These are phyloP conservation scores for Chenopodium quinoa DNA, from an alignment of 148 eudicot genomes.

Conservation along the genomic window DNA sequence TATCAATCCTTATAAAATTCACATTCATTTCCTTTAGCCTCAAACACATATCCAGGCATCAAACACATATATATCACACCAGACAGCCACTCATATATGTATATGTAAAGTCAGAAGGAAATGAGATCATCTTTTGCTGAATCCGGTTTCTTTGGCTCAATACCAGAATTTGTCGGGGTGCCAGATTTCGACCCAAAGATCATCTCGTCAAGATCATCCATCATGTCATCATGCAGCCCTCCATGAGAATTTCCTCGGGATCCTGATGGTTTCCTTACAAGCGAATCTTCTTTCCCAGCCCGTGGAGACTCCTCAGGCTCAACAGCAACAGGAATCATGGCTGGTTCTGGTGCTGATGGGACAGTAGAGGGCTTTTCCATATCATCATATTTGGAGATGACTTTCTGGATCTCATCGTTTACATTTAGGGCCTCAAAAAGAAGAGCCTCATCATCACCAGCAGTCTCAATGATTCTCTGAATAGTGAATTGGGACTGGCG, in stretches of 20 bases:
- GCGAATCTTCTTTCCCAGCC: conserved; percentile 61
- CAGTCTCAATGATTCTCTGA: conserved; percentile 75
- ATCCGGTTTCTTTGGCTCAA: conserved; percentile 49
- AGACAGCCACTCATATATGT: conserved; percentile 5
- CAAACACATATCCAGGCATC: conserved; percentile 15
- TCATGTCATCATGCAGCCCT: conserved; percentile 72
- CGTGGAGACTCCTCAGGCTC: conserved; percentile 87
- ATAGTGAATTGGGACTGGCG: conserved; percentile 68
- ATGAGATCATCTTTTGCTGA: conserved; percentile 80
- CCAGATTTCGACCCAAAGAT: conserved; percentile 78
- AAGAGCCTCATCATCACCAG: conserved; percentile 86
- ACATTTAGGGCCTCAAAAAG: conserved; percentile 94
- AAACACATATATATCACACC: conserved; percentile 21
- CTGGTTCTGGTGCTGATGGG: conserved; percentile 66
- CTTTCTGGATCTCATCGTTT: conserved; percentile 90
- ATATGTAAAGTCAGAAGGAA: conserved; percentile 34
- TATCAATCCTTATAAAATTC: not conserved
- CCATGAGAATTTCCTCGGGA: conserved; percentile 44
- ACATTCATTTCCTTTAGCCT: conserved; percentile 14
- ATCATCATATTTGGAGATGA: conserved; percentile 70
- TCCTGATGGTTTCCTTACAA: conserved; percentile 56
- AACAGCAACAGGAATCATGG: conserved; percentile 86
- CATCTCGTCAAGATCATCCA: conserved; percentile 98
- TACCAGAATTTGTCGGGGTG: conserved; percentile 45
- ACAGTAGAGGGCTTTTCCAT: conserved; percentile 51